Evolutionary conservation across 2,329 filamentous ascomycete species (phyloP).

Genomic region (Zalaria obscura): DNA sequence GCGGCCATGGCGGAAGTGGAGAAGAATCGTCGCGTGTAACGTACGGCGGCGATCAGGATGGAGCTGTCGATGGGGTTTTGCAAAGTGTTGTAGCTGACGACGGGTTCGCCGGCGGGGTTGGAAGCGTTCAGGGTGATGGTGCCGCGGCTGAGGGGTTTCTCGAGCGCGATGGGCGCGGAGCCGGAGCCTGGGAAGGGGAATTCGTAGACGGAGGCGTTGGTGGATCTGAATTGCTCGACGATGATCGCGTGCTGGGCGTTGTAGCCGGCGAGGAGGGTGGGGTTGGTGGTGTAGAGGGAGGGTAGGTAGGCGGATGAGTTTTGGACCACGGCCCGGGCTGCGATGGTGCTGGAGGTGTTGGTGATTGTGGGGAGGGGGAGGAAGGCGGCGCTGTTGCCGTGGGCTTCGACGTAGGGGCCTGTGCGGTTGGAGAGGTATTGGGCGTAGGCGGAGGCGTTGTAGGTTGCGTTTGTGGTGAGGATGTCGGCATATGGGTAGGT

Average conservation of each 20-base stretch:
- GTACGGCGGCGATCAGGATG: slow-evolving; percentile 20
- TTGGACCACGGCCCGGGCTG: slow-evolving; percentile 5
- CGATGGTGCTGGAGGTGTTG: slow-evolving; percentile 4
- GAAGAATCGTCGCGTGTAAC: slow-evolving; percentile 21
- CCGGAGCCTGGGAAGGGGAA: slow-evolving; percentile 23
- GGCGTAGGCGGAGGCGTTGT: slow-evolving; percentile 14
- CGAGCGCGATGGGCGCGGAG: slow-evolving; percentile 14
- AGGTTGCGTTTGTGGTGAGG: slow-evolving; percentile 14
- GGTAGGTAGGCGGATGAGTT: slow-evolving; percentile 9
- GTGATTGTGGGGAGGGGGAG: slow-evolving; percentile 8
- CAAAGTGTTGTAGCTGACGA: slow-evolving; percentile 27
- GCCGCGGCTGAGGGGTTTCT: slow-evolving; percentile 22
- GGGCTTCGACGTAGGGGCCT: slow-evolving; percentile 20
- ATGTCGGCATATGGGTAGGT: slow-evolving; percentile 13
- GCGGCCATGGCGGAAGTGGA: slow-evolving; percentile 15
- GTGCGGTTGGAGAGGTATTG: slow-evolving; percentile 11
- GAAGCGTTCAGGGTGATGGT: slow-evolving; percentile 16
- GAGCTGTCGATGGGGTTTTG: slow-evolving; percentile 22
- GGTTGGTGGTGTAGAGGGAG: slow-evolving; percentile 16
- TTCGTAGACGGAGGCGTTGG: slow-evolving; percentile 32
- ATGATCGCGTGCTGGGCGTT: slow-evolving; percentile 34
- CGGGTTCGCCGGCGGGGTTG: slow-evolving; percentile 17
- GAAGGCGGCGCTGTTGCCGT: slow-evolving; percentile 12
- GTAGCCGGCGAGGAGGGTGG: slow-evolving; percentile 31
- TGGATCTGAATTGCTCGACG: slow-evolving; percentile 25